Conservation (phyloP, 129 eudicot species). For the Erigeron canadensis region DNA sequence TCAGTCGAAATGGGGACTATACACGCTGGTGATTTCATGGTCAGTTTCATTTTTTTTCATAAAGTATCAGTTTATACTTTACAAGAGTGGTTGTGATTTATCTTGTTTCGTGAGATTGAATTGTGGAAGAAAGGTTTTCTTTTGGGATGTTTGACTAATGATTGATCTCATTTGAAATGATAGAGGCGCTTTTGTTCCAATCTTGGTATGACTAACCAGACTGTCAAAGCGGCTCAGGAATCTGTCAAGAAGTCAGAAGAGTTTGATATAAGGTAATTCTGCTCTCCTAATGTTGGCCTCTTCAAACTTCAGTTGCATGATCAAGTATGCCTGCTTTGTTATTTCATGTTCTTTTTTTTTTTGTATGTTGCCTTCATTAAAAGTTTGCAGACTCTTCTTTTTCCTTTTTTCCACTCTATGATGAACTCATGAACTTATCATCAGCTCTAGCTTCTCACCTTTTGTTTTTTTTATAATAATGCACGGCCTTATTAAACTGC, state of each 20-base stretch:
- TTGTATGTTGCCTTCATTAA: too few relatives aligned
- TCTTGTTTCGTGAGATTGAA: background rate
- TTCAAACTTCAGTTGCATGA: background rate
- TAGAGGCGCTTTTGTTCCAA: conserved; percentile 87
- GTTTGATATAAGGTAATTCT: conserved; percentile 70
- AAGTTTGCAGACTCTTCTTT: too few relatives aligned
- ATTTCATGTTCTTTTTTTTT: background rate
- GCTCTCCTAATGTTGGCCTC: background rate
- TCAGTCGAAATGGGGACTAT: conserved; percentile 75
- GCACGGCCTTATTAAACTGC: background rate
- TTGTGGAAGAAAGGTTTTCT: background rate
- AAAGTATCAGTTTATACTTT: background rate
- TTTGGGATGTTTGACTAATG: conserved; percentile 2
- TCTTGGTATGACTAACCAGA: conserved; percentile 72
- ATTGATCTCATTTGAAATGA: background rate
- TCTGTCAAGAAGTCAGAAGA: conserved; percentile 64
- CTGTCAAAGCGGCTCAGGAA: conserved; percentile 77
- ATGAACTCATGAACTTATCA: too few relatives aligned
- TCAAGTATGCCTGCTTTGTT: background rate
- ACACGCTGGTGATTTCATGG: conserved; percentile 78
- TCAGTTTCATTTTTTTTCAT: conserved; percentile 18
- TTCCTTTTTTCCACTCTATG: too few relatives aligned
- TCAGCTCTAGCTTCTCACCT: too few relatives aligned
- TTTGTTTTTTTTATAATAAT: too few relatives aligned
- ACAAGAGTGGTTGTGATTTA: background rate